Evolutionary conservation across 345 rosid genomes (phyloP).

Genomic region (Lepidium sativum): DNA sequence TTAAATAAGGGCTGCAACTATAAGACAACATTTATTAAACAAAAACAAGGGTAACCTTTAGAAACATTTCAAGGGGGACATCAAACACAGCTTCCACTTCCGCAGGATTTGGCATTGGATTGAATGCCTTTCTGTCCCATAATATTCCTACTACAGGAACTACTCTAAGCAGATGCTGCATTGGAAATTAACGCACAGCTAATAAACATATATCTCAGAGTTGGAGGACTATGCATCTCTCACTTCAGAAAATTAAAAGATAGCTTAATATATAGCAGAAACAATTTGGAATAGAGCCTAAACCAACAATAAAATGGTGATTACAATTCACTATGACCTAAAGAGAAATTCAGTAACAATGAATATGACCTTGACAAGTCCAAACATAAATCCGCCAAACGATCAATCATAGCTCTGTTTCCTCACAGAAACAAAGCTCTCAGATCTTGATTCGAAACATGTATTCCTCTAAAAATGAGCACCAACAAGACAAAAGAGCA

Average conservation of each 20-base stretch:
- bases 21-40: neutral
- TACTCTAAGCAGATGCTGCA: conserved; percentile 82
- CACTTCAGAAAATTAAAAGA: conserved; percentile 1
- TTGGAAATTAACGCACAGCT: neutral
- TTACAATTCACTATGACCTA: neutral
- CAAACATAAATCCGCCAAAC: neutral
- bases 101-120: conserved; percentile 52
- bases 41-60: conserved; percentile 38
- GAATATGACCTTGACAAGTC: neutral
- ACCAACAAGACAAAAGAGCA: neutral
- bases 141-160: conserved; percentile 71
- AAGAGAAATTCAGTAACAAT: neutral
- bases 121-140: conserved; percentile 40
- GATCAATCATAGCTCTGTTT: neutral
- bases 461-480: neutral
- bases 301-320: no score
- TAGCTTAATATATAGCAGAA: neutral
- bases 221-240: neutral
- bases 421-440: no score
- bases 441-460: neutral
- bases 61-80: conserved; percentile 77
- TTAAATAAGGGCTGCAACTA: neutral
- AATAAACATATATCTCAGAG: neutral
- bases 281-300: no score
- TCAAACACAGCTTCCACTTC: conserved; percentile 83